These are phyloP conservation scores for Achaetomiella virescens DNA, from an alignment of 495 filamentous ascomycete genomes.

Conservation along the genomic window DNA sequence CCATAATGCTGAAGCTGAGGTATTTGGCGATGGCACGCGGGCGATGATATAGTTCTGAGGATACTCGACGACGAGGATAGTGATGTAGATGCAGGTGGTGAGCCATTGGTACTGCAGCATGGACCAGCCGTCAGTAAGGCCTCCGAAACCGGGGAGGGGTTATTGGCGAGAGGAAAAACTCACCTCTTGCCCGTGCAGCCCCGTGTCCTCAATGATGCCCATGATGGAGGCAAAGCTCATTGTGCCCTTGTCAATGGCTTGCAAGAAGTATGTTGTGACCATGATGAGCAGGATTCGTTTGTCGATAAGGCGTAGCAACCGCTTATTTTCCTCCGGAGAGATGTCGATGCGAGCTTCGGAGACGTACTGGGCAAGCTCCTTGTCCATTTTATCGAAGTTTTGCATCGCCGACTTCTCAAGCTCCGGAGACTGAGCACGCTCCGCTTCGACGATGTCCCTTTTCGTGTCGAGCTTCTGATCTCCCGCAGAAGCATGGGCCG, in stretches of 20 bases:
- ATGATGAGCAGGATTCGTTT: constrained; percentile 46
- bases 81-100: constrained; percentile 50
- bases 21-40: constrained; percentile 51
- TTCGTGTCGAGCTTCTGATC: constrained; percentile 14
- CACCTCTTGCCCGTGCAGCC: constrained; percentile 46
- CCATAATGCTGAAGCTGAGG: constrained; percentile 53
- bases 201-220: constrained; percentile 53
- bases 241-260: constrained; percentile 68
- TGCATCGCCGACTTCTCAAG: constrained; percentile 24
- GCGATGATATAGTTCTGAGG: constrained; percentile 50
- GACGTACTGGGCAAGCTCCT: constrained; percentile 59
- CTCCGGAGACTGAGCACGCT: constrained; percentile 11
- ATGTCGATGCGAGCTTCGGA: constrained; percentile 45
- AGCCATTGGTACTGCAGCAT: constrained; percentile 41
- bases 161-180: neutral
- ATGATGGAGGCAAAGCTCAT: constrained; percentile 66
- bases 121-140: neutral
- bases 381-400: constrained; percentile 52
- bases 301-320: constrained; percentile 47
- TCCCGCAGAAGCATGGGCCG: neutral
- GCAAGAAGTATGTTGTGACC: constrained; percentile 60
- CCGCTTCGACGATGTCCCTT: constrained; percentile 45
- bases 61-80: constrained; percentile 48
- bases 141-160: neutral
- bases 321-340: constrained; percentile 46